Evolutionary conservation across 1,284 basidiomycete species (phyloP), one percentile per base, ranked within the genome.

Genomic region (Apiotrichum brassicae): DNA sequence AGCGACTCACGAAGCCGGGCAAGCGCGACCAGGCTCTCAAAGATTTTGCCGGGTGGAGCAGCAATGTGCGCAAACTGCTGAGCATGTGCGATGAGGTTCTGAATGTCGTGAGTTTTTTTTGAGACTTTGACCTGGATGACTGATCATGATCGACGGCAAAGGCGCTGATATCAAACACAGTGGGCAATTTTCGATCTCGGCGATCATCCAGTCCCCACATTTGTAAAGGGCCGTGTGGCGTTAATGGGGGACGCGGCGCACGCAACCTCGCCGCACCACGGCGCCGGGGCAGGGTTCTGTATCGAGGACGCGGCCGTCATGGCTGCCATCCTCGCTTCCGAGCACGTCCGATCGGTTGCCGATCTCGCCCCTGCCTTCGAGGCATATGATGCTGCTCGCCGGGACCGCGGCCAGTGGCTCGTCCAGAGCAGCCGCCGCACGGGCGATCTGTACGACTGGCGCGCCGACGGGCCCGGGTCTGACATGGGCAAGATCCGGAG

Each of bases 141-240:
- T 24, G 37, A 22, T 14, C 22, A 24, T 22, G 3, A 12, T 39
- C 6, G 37, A 9, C 37, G 12, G 24, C 14, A 36, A 19, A 18
- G 4, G n/a, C 18, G 20, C 14, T 8, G 26, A 8, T 8, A 18
- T n/a, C 24, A 18, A 26, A 18, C 23, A 32, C 36, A 52, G 45
- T 59, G 57, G 57, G 57, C 52, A 7, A 56, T 59, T 37, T 59
- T 59, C 32, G 49, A 59, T 18, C 47, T 54, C 26, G 47, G 34
- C 4, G 20, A 37, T 3, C 38, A 54, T 39, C 47, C 46, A 0
- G 43, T 49, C 3, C 51, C 54, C 8, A 32, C 46, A 16, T 56
- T 54, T 30, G 32, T 43, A 23, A 34, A 46, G 19, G 49, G 52
- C 5, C 46, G 49, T 2, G 43, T 53, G 0, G 54, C 54, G 7